These are phyloP conservation scores for Wallemia mellicola DNA, from an alignment of 1,284 basidiomycete species.

Conservation along the genomic window DNA sequence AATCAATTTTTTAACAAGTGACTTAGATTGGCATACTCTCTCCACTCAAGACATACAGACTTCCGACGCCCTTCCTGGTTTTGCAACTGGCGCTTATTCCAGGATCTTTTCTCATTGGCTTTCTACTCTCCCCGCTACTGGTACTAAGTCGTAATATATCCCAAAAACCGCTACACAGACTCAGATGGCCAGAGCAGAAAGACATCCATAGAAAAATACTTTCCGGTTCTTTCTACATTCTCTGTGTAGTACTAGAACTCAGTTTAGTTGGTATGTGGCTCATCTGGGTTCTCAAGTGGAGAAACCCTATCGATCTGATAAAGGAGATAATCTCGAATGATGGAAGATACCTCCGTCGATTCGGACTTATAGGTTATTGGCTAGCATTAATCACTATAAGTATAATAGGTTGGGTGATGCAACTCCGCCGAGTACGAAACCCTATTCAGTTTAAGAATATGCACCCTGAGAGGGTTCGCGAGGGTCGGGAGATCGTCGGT, in stretches of 20 bases:
- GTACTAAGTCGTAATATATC: constrained; percentile 77
- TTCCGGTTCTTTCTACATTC: constrained; percentile 57
- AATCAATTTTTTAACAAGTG: constrained; percentile 1
- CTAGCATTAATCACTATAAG: constrained; percentile 42
- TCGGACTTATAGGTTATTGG: constrained; percentile 60
- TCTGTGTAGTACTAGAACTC: constrained; percentile 42
- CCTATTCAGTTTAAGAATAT: constrained; percentile 20
- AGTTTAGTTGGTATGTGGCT: constrained; percentile 80
- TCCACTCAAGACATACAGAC: constrained; percentile 72
- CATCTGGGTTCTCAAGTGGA: constrained; percentile 50
- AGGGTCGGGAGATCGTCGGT: not conserved
- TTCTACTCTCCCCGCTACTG: constrained; percentile 76
- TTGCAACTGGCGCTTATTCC: constrained; percentile 83
- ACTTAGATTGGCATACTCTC: constrained; percentile 41
- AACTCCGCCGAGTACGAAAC: constrained; percentile 40
- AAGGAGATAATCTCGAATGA: constrained; percentile 36
- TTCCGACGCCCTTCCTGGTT: constrained; percentile 67
- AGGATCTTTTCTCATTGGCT: constrained; percentile 68
- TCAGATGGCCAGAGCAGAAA: constrained; percentile 66
- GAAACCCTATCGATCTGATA: constrained; percentile 78
- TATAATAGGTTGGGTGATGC: constrained; percentile 74
- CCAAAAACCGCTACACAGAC: constrained; percentile 58
- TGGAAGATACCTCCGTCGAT: constrained; percentile 46
- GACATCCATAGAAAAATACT: constrained; percentile 51
- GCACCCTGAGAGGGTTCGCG: not conserved